Conservation (phyloP, 2,329 filamentous ascomycete species). For the Triangularia setosa region DNA sequence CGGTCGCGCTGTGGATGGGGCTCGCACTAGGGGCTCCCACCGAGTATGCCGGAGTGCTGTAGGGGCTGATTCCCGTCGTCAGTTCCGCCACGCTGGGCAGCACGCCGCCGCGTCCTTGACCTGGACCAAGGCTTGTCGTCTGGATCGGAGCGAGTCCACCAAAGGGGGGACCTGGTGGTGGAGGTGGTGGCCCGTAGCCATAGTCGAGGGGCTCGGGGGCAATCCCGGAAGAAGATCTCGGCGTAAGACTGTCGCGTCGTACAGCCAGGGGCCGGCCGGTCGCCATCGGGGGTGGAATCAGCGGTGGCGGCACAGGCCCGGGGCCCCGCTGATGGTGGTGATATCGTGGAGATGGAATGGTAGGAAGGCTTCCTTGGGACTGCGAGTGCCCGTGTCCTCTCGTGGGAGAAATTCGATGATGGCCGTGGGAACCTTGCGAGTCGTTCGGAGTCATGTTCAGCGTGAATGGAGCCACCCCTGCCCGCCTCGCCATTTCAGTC, state of each 20-base stretch:
- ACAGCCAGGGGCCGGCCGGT: constrained; percentile 36
- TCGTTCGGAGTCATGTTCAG: constrained; percentile 46
- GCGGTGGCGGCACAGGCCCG: constrained; percentile 3
- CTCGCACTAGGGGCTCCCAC: constrained; percentile 38
- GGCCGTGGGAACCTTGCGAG: constrained; percentile 31
- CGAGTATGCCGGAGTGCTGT: constrained; percentile 55
- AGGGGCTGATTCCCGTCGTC: constrained; percentile 60
- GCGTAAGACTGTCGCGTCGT: constrained; percentile 41
- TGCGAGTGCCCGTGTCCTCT: constrained; percentile 43
- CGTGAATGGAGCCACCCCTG: constrained; percentile 83
- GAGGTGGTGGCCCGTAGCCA: constrained; percentile 26
- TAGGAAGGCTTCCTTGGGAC: constrained; percentile 43
- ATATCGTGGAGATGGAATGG: constrained; percentile 42
- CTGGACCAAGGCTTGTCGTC: constrained; percentile 19
- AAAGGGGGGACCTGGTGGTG: constrained; percentile 30
- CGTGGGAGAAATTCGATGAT: constrained; percentile 37
- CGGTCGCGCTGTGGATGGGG: constrained; percentile 36
- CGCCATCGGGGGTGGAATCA: constrained; percentile 29
- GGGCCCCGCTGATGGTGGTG: constrained; percentile 29
- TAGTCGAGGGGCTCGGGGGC: constrained; percentile 36
- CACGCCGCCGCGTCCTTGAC: constrained; percentile 30
- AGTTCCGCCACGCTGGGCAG: constrained; percentile 61
- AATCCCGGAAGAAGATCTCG: constrained; percentile 25
- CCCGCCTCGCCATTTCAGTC: constrained; percentile 86
- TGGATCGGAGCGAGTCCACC: constrained; percentile 53